Conservation (phyloP, 192 early-diverging fungal genomes). For the Chytriomyces hyalinus region DNA sequence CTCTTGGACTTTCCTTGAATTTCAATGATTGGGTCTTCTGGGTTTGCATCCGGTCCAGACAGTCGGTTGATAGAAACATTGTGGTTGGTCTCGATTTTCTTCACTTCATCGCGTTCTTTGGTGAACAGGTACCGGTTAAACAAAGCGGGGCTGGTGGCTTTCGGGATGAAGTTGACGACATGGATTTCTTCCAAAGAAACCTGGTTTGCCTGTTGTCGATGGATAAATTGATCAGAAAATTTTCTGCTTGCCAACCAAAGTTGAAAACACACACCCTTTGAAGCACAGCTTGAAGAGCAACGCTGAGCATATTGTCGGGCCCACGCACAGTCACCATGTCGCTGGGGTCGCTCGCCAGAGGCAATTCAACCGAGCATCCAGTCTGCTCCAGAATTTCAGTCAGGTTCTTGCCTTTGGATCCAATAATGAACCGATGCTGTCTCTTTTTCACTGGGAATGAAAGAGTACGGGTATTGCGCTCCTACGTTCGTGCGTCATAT, state of each 20-base stretch:
- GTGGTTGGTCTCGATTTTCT: slow-evolving; percentile 77
- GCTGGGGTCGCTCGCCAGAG: slow-evolving; percentile 68
- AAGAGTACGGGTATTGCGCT: slow-evolving; percentile 68
- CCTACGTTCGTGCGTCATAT: slow-evolving; percentile 28
- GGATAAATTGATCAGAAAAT: slow-evolving; percentile 4
- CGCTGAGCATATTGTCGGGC: slow-evolving; percentile 66
- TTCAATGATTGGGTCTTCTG: slow-evolving; percentile 65
- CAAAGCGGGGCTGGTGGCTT: slow-evolving; percentile 54
- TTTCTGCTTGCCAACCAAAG: slow-evolving; percentile 19
- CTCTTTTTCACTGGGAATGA: slow-evolving; percentile 81
- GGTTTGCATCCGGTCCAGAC: neutral
- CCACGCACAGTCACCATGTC: slow-evolving; percentile 84
- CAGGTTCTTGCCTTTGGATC: slow-evolving; percentile 75
- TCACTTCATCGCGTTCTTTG: slow-evolving; percentile 70
- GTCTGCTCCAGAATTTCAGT: slow-evolving; percentile 84
- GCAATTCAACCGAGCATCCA: slow-evolving; percentile 86
- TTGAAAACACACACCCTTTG: slow-evolving; percentile 60
- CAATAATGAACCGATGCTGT: slow-evolving; percentile 91
- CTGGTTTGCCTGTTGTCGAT: slow-evolving; percentile 64
- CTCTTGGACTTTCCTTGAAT: slow-evolving; percentile 71
- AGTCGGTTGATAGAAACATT: slow-evolving; percentile 34
- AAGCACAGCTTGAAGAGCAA: slow-evolving; percentile 80
- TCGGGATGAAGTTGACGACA: slow-evolving; percentile 61
- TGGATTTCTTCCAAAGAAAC: slow-evolving; percentile 75
- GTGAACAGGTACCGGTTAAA: slow-evolving; percentile 75